Evolutionary conservation across 2,329 filamentous ascomycete genomes (phyloP).

Genomic region (Dichotomopilus funicola): DNA sequence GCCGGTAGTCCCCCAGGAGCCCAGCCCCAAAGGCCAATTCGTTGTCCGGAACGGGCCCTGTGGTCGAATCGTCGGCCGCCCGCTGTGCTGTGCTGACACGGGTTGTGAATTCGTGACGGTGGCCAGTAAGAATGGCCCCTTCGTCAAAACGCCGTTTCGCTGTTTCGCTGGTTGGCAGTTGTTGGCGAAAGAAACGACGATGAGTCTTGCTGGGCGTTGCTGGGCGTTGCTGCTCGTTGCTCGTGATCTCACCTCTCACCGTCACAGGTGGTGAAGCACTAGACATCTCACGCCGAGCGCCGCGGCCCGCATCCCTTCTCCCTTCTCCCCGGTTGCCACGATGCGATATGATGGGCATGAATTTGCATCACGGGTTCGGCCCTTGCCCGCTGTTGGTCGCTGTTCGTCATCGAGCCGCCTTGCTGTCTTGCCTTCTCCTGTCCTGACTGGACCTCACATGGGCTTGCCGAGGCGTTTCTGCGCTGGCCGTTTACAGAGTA

Average conservation of each 20-base stretch:
- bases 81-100: constrained; percentile 23
- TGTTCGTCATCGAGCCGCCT: background rate
- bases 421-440: background rate
- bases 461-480: background rate
- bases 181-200: no score
- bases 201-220: no score
- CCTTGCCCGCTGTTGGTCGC: no score
- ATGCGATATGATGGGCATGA: background rate
- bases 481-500: no score
- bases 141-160: no score
- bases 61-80: constrained; percentile 21
- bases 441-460: background rate
- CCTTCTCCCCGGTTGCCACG: constrained; percentile 1
- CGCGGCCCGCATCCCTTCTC: constrained; percentile 11
- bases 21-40: constrained; percentile 17
- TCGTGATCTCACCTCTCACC: constrained; percentile 22
- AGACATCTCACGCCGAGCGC: constrained; percentile 17
- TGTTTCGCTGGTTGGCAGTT: background rate
- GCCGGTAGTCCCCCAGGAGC: no score
- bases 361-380: no score
- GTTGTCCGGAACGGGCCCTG: constrained; percentile 15
- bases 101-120: constrained; percentile 14
- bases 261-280: constrained; percentile 4
- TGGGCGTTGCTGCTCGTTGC: background rate
- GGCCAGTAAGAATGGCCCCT: constrained; percentile 4